Conservation (phyloP, 345 rosid genomes). For the Syzygium grande region DNA sequence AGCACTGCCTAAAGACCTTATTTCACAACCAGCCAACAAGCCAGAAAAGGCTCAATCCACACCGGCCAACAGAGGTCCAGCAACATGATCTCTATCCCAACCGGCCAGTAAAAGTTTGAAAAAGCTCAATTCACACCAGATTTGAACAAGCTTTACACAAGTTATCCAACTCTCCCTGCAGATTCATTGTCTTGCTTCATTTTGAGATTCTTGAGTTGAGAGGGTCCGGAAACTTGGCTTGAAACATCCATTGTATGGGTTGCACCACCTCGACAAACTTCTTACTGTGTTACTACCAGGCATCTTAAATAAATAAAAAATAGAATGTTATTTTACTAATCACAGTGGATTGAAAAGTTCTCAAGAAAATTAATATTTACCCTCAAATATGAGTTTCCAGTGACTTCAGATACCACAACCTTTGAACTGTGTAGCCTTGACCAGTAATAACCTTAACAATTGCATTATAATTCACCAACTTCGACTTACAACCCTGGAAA, state of each 20-base stretch:
- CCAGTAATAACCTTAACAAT: neutral
- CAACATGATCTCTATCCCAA: neutral
- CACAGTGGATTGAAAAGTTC: fast-evolving
- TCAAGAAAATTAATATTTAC: neutral
- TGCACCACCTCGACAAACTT: neutral
- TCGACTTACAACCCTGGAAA: neutral
- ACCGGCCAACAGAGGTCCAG: neutral
- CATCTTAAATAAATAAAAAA: neutral
- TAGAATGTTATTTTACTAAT: neutral
- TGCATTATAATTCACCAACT: neutral
- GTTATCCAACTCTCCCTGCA: neutral
- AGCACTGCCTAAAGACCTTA: neutral
- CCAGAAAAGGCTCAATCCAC: neutral
- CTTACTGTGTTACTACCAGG: fast-evolving
- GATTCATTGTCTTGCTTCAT: neutral
- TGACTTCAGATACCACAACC: neutral
- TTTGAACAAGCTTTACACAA: neutral
- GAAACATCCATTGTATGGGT: neutral
- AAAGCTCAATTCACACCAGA: neutral
- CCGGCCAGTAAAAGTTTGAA: neutral
- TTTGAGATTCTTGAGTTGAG: neutral
- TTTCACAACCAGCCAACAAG: neutral
- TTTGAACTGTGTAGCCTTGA: neutral
- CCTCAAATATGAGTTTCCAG: neutral
- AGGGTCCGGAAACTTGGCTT: neutral